phyloP scores from a whole-genome alignment of 2,329 filamentous ascomycete species.

The Fusarium udum region DNA sequence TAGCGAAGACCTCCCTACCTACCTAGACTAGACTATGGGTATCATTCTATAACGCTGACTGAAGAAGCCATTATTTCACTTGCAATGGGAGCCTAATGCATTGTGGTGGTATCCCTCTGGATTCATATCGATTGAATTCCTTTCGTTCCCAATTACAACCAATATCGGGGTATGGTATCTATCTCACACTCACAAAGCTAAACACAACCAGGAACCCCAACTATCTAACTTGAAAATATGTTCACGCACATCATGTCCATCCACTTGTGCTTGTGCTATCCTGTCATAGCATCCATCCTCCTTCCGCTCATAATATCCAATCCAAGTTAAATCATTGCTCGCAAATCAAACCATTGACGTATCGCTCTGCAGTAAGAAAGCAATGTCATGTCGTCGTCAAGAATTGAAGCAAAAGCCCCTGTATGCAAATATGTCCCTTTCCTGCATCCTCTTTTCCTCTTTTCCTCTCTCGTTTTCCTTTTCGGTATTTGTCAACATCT shows the following conservation, averaged over 20 bases:
- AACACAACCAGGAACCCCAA: conserved; percentile 25
- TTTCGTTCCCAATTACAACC: conserved; percentile 29
- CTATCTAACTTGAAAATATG: conserved; percentile 37
- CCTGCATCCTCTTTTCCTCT: not conserved
- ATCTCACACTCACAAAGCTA: conserved; percentile 41
- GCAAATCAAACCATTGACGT: conserved; percentile 37
- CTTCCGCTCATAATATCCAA: conserved; percentile 34
- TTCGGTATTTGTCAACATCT: conserved; percentile 28
- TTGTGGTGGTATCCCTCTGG: not conserved
- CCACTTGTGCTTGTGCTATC: conserved; percentile 7
- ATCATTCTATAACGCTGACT: not conserved
- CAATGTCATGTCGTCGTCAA: conserved; percentile 47
- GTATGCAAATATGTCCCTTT: conserved; percentile 30
- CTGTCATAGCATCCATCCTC: not conserved
- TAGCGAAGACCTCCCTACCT: not conserved
- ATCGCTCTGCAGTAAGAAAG: conserved; percentile 44
- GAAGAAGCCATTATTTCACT: not conserved
- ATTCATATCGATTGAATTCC: conserved; percentile 24
- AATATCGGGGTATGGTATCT: conserved; percentile 38
- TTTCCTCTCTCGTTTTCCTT: not conserved
- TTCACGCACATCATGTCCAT: conserved; percentile 7
- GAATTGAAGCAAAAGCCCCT: conserved; percentile 36
- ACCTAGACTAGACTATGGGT: not conserved
- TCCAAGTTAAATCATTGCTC: conserved; percentile 25
- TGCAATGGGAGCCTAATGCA: not conserved